phyloP scores from a whole-genome alignment of 257 asterid genomes.

The Ligustrum vulgare region DNA sequence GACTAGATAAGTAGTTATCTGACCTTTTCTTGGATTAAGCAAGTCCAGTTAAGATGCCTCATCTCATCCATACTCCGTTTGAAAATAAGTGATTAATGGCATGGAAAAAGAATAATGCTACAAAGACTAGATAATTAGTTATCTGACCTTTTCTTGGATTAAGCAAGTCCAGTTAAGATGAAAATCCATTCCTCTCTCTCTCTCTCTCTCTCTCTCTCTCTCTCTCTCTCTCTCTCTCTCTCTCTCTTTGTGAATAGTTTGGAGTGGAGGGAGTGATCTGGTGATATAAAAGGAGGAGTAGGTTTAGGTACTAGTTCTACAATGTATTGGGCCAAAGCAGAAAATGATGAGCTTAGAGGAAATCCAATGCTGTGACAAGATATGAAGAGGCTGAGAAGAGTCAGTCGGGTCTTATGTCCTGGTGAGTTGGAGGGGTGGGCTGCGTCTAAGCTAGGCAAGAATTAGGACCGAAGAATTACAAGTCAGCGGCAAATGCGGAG shows the following conservation, averaged over 20 bases:
- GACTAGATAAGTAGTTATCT: not conserved
- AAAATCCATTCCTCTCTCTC: conserved; percentile 68
- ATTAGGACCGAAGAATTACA: conserved; percentile 9
- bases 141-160: conserved; percentile 40
- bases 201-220: too few relatives aligned
- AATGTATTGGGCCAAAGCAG: conserved; percentile 34
- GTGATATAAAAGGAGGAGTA: conserved; percentile 23
- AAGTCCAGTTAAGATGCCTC: too few relatives aligned
- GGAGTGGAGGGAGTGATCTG: conserved; percentile 10
- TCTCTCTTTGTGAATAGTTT: not conserved
- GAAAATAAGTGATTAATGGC: not conserved
- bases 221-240: too few relatives aligned
- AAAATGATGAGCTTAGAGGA: conserved; percentile 24
- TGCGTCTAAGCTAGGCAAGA: not conserved
- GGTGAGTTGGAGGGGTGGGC: not conserved
- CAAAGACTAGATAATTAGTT: not conserved
- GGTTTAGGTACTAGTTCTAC: too few relatives aligned
- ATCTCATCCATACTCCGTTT: conserved; percentile 77
- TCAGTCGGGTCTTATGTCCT: too few relatives aligned
- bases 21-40: conserved; percentile 38
- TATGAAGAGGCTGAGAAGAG: conserved; percentile 1
- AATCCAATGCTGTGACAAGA: conserved; percentile 25
- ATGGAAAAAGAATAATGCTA: not conserved
- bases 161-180: conserved; percentile 54
- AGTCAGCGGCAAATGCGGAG: conserved; percentile 65